phyloP scores from a whole-genome alignment of 345 rosid species.

The Leavenworthia alabamica region DNA sequence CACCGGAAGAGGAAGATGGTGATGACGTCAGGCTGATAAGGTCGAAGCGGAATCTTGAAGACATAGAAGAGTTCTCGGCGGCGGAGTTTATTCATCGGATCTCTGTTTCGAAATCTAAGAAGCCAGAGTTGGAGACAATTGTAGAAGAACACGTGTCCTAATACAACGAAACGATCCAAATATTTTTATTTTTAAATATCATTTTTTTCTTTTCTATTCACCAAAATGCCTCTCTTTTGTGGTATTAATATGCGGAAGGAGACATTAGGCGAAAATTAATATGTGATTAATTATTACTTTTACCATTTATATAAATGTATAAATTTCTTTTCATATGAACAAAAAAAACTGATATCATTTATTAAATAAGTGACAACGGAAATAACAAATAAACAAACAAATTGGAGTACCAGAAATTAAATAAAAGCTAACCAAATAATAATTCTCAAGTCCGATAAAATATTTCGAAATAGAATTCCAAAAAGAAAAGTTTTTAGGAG shows the following conservation, averaged over 20 bases:
- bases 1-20: slow-evolving; percentile 10
- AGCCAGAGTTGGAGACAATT: slow-evolving; percentile 66
- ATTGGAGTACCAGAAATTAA: too few species aligned
- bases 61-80: slow-evolving; percentile 48
- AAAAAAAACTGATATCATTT: too few species aligned
- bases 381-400: not conserved
- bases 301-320: not conserved
- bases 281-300: not conserved
- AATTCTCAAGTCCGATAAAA: not conserved
- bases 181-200: too few species aligned
- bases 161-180: not conserved
- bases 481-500: not conserved
- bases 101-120: slow-evolving; percentile 70
- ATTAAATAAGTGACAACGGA: not conserved
- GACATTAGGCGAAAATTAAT: not conserved
- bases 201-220: not conserved
- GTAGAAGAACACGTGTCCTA: slow-evolving; percentile 42
- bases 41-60: slow-evolving; percentile 47
- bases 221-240: not conserved
- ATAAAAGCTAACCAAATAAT: too few species aligned
- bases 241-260: slow-evolving; percentile 1
- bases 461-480: not conserved
- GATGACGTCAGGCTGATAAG: not conserved
- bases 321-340: too few species aligned
- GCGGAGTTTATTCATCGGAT: slow-evolving; percentile 47